These are phyloP conservation scores for Trichoderma guizhouense DNA, from an alignment of 2,329 filamentous ascomycete genomes.

Conservation along the genomic window DNA sequence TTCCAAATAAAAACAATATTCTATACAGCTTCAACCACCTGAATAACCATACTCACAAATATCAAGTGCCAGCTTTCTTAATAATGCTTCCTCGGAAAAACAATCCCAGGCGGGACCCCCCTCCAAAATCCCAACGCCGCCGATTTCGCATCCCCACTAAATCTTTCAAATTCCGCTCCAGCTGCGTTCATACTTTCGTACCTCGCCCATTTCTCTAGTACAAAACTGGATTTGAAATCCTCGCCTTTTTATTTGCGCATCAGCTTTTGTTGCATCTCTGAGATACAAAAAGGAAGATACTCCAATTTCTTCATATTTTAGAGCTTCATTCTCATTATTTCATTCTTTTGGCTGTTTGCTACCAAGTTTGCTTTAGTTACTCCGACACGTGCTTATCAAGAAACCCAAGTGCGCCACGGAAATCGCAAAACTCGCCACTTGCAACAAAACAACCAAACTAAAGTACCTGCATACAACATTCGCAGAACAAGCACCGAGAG, in stretches of 20 bases:
- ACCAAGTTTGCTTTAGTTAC: neutral
- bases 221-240: conserved; percentile 33
- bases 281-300: neutral
- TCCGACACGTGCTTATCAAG: conserved; percentile 12
- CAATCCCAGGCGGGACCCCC: neutral
- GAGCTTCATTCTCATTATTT: neutral
- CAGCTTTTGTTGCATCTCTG: neutral
- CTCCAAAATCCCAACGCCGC: neutral
- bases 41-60: neutral
- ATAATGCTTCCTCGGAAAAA: neutral
- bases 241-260: conserved; percentile 30
- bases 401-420: conserved; percentile 1
- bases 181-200: neutral
- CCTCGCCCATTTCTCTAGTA: neutral
- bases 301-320: no score
- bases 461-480: neutral
- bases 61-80: neutral
- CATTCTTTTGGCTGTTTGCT: neutral
- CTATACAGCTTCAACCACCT: neutral
- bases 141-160: conserved; percentile 15
- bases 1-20: neutral
- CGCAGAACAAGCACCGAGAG: neutral
- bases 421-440: conserved; percentile 8
- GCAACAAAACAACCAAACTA: neutral
- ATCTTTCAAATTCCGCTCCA: neutral